These are phyloP conservation scores for Sanghuangporus sanghuang DNA, from an alignment of 1,284 basidiomycete species.

Conservation along the genomic window DNA sequence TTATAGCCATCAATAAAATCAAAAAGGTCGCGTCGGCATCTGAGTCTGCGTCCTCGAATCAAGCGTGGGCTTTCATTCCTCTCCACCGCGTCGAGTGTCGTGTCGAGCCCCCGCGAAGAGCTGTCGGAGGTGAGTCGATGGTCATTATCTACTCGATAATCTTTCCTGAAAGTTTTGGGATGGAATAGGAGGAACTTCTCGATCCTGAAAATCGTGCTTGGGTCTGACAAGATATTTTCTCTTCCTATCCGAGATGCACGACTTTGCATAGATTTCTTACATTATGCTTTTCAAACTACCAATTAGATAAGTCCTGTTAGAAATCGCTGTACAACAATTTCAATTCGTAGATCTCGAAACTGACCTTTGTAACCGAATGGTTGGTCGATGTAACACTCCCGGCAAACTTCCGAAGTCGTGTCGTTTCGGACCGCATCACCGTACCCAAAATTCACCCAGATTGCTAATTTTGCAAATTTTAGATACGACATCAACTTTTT, in stretches of 20 bases:
- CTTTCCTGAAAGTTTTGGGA: neutral
- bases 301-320: neutral
- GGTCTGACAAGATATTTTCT: neutral
- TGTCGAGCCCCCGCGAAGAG: conserved; percentile 11
- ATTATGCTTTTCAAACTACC: neutral
- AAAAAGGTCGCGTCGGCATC: neutral
- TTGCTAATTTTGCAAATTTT: neutral
- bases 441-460: neutral
- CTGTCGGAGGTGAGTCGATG: conserved; percentile 8
- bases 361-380: neutral
- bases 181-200: conserved; percentile 7
- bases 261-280: neutral
- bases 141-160: neutral
- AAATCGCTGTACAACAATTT: neutral
- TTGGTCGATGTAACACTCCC: neutral
- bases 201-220: conserved; percentile 11
- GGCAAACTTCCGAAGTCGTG: neutral
- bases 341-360: neutral
- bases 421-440: neutral
- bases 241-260: neutral
- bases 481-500: neutral
- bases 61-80: conserved; percentile 16
- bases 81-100: conserved; percentile 17
- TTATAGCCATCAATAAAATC: conserved; percentile 2
- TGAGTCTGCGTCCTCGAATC: neutral